Conservation (phyloP, 2,329 filamentous ascomycete species). For the Chaetothyriales sp. region DNA sequence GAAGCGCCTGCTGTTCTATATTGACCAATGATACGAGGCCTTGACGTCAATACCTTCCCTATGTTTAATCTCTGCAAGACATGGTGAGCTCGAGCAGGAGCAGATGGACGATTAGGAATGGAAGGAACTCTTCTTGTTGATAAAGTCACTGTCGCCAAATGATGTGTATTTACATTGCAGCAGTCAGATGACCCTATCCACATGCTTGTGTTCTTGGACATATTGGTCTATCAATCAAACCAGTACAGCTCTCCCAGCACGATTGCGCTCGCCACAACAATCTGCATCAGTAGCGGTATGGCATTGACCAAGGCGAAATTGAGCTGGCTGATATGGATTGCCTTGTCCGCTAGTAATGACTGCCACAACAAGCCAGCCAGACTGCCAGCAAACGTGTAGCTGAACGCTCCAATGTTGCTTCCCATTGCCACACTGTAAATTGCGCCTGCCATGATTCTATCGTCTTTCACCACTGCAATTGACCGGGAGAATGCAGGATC, state of each 20-base stretch:
- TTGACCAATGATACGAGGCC: no score
- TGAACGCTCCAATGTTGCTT: constrained; percentile 17
- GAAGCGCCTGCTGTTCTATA: no score
- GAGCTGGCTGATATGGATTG: constrained; percentile 11
- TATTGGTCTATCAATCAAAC: constrained; percentile 5
- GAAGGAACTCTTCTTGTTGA: no score
- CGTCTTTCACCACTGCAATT: constrained; percentile 6
- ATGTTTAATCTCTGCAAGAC: no score
- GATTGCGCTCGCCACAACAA: constrained; percentile 11
- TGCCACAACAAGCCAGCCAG: constrained; percentile 16
- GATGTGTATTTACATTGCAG: no score
- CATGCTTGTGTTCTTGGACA: no score
- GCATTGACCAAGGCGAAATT: constrained; percentile 15
- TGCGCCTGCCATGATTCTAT: constrained; percentile 8
- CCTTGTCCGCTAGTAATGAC: constrained; percentile 14
- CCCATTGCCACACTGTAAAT: constrained; percentile 17
- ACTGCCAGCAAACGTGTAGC: constrained; percentile 17
- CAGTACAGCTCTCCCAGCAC: constrained; percentile 16
- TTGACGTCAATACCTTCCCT: no score
- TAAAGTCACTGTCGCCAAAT: no score
- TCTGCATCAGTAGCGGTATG: constrained; percentile 15
- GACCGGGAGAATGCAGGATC: constrained; percentile 10
- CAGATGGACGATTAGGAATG: no score
- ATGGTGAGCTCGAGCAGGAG: no score
- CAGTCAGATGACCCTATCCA: no score